phyloP scores from a whole-genome alignment of 345 rosid species.

The Stellera chamaejasme region DNA sequence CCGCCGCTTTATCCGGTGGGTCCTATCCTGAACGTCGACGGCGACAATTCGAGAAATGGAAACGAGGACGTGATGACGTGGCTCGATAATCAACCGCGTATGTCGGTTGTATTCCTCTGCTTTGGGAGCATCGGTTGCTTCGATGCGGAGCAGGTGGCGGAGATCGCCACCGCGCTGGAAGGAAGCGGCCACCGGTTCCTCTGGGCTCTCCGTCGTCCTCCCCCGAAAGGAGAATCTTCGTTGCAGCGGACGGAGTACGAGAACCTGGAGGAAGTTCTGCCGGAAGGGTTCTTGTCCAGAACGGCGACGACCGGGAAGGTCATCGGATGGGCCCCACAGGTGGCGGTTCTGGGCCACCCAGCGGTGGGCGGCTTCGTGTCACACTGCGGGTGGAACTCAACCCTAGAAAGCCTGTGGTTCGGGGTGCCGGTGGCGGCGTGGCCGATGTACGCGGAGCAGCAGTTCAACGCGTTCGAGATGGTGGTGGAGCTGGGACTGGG shows the following conservation, averaged over 20 bases:
- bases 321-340: conserved; percentile 52
- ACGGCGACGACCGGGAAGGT: conserved; percentile 26
- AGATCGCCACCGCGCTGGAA: conserved; percentile 41
- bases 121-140: conserved; percentile 64
- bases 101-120: conserved; percentile 54
- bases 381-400: conserved; percentile 67
- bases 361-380: conserved; percentile 48
- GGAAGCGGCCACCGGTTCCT: conserved; percentile 30
- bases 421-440: conserved; percentile 41
- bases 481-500: conserved; percentile 35
- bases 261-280: conserved; percentile 21
- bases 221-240: background rate
- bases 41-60: background rate
- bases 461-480: conserved; percentile 36
- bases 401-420: conserved; percentile 39
- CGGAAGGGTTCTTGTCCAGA: conserved; percentile 33
- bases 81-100: conserved; percentile 43
- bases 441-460: conserved; percentile 50
- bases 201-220: conserved; percentile 40
- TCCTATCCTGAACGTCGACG: conserved; percentile 30
- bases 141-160: conserved; percentile 28
- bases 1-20: conserved; percentile 42
- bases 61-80: conserved; percentile 27
- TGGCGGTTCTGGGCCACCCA: conserved; percentile 23
- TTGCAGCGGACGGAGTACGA: conserved; percentile 15